Base-by-base conservation (phyloP, 2,329 filamentous ascomycete species). In the Monosporascus sp. region DNA sequence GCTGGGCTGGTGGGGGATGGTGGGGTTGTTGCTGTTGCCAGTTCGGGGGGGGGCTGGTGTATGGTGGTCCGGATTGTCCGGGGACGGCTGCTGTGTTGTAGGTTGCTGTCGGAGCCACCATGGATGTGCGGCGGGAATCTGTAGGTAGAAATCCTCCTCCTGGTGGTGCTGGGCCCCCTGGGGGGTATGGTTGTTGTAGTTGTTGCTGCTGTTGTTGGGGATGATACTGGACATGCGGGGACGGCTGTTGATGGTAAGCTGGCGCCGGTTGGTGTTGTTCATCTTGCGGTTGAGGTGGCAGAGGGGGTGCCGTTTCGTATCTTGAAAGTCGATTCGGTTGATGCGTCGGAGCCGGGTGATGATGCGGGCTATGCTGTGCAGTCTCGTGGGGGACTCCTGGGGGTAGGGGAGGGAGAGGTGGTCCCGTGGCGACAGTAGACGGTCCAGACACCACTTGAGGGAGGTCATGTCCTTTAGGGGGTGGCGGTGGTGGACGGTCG, bases 391-490 rank as follows among this genome's bases (percentile, higher is more conserved):
- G 61, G 22, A 63, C 22, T 5, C 66, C 65, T 4, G 69, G 65
- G 9, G 71, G 72, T 6, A 70, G 59, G 9, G 71, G 69, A 36
- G 73, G 72, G 5, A 66, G 59, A 49, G 67, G 66, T 48, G 67
- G 63, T 2, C 62, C 62, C 48, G 62, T 61, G 27, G 56, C 54
- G 8, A 66, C 60, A 47, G 64, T 65, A n/a, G 65, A 59, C 25
- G 70, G 69, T 41, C 71, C 67, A 7, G 71, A 67, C 52, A 69
- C 54, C 27, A 63, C 59, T 49, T 65, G 60, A 50, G 65, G 60
- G 25, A 58, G 51, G 57, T 67, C 56, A 53, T 61, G 56, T 56
- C 74, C 63, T 70, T 86, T 85, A 1, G 82, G 83, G 0, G 85
- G 80, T 1, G 78, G 78, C 5, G 76, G 76, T 0, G 78, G 79